Base-by-base conservation (phyloP, 2,329 filamentous ascomycete genomes). In the Nemania bipapillata region DNA sequence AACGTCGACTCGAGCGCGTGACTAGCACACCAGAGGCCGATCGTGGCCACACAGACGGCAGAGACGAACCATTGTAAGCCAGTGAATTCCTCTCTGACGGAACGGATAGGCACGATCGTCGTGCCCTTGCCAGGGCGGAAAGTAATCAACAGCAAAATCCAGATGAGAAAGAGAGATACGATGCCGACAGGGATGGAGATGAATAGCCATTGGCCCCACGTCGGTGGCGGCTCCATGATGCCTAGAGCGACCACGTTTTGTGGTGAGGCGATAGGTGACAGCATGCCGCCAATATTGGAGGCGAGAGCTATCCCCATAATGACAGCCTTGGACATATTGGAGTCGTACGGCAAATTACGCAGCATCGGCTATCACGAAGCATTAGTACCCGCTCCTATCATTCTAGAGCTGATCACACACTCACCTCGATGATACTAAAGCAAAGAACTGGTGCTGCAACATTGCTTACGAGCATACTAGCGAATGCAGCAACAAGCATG, bases 401-500 rank as follows among this genome's bases (percentile, higher is more conserved):
- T 28, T 9, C 2, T 4, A 32, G 50, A 12, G 30, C 52, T 42
- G 54, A 40, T 15, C 3, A 3, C 26, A 70, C 15, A 79, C 85
- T 74, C 80, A 92, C 91, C 86, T 97, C 94, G 68, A 99, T 97
- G 76, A 99, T 97, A 22, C 94, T 97, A 80, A 96, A 98, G 84
- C 96, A 99, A 42, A 99, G 86, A 9, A 99, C 96, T 0, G 96
- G 96, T 1, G 96, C 95, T 1, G 96, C 96, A 30, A 99, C 96
- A 74, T 99, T 99, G 82, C 94, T 97, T 77, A 99, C 98, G 86
- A 97, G 93, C 96, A 99, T 99, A 75, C 94, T 97, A 8, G 96
- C 91, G 79, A 99, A 96, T 77, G 96, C 96, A 63, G 95, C 94
- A 49, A 99, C 96, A 75, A 97, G 94, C 96, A 99, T 99, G 82